These are phyloP conservation scores for Magnaporthiopsis incrustans DNA, from an alignment of 2,329 filamentous ascomycete genomes.

Conservation along the genomic window DNA sequence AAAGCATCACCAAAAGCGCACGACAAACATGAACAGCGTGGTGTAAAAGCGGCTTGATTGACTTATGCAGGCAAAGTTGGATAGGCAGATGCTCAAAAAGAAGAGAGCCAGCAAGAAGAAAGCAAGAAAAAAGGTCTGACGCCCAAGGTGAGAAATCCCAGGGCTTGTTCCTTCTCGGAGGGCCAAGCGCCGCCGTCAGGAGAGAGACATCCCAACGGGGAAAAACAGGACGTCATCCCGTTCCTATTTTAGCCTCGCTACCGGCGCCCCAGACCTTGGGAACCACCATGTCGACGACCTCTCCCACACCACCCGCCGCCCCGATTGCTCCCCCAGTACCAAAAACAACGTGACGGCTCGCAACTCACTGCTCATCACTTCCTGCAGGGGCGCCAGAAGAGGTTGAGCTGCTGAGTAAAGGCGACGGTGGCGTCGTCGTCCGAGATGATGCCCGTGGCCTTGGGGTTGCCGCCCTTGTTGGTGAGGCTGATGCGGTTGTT, in stretches of 20 bases:
- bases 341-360: not conserved
- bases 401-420: constrained; percentile 35
- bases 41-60: constrained; percentile 20
- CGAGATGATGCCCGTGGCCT: constrained; percentile 31
- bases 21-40: no score
- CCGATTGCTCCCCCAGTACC: not conserved
- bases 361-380: constrained; percentile 10
- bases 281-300: not conserved
- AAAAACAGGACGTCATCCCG: not conserved
- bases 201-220: not conserved
- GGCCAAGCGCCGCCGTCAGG: not conserved
- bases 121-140: constrained; percentile 7
- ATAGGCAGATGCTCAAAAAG: constrained; percentile 3
- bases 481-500: constrained; percentile 37
- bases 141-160: not conserved
- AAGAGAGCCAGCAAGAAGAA: constrained; percentile 9
- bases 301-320: not conserved
- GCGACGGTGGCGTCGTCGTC: constrained; percentile 37
- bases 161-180: not conserved
- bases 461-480: constrained; percentile 21
- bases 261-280: not conserved
- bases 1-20: no score
- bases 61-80: constrained; percentile 17
- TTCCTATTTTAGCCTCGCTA: not conserved
- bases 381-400: constrained; percentile 26